These are phyloP conservation scores for Lactarius trivialis DNA, from an alignment of 768 basidiomycete genomes.

Conservation along the genomic window DNA sequence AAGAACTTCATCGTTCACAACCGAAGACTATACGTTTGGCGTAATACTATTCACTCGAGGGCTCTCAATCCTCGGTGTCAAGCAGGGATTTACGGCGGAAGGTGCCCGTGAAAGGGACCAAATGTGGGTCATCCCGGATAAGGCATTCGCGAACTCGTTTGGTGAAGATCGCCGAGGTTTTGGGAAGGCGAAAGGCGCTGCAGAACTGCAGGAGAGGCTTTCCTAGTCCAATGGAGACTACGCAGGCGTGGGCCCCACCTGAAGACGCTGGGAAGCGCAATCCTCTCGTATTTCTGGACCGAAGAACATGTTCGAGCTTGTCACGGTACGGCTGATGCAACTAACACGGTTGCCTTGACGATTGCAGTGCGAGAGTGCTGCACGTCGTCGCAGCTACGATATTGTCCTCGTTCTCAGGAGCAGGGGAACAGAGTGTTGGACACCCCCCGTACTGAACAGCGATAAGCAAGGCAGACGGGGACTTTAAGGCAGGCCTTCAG, in stretches of 20 bases:
- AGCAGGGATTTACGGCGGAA: no score
- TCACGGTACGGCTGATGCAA: not conserved
- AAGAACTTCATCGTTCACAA: no score
- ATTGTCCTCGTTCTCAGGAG: not conserved
- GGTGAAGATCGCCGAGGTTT: no score
- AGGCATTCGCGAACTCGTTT: not conserved
- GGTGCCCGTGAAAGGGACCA: no score
- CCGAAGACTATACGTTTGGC: no score
- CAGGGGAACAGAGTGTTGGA: not conserved
- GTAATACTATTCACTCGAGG: no score
- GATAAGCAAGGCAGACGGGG: no score
- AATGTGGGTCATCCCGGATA: not conserved
- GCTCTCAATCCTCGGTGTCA: no score
- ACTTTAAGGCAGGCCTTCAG: no score
- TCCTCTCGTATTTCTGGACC: not conserved
- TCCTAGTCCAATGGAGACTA: not conserved
- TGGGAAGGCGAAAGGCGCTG: no score
- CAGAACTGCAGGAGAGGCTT: no score
- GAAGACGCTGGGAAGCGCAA: not conserved
- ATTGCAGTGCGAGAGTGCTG: not conserved
- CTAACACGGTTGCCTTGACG: no score
- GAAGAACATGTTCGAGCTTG: not conserved
- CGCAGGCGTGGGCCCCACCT: not conserved
- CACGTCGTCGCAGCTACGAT: not conserved
- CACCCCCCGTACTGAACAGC: not conserved